phyloP scores from a whole-genome alignment of 768 basidiomycete genomes.

The Lepiota brunneoincarnata region DNA sequence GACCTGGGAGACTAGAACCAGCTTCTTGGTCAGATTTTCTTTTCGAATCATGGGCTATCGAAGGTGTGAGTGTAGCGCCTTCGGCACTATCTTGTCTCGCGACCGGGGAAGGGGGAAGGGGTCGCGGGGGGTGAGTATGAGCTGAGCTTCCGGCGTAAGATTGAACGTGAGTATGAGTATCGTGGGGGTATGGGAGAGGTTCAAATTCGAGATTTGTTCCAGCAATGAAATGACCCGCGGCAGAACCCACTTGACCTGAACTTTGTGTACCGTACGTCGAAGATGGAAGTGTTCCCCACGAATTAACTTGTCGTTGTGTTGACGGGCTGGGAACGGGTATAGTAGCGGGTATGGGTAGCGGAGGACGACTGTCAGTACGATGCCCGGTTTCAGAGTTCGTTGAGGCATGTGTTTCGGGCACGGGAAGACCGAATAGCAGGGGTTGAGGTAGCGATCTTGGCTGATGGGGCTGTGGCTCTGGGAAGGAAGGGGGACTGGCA shows the following conservation, averaged over 20 bases:
- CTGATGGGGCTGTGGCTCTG: not conserved
- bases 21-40: not conserved
- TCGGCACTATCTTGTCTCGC: no score
- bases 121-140: not conserved
- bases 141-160: not conserved
- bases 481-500: not conserved
- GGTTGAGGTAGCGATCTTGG: not conserved
- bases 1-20: not conserved
- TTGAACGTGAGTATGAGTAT: not conserved
- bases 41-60: not conserved
- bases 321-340: not conserved
- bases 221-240: not conserved
- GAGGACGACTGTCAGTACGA: not conserved
- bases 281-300: not conserved
- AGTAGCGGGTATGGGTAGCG: not conserved
- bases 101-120: not conserved
- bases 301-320: not conserved
- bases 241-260: not conserved
- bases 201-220: conserved; percentile 7
- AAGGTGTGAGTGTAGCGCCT: not conserved
- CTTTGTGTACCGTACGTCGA: not conserved
- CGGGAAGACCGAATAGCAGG: not conserved
- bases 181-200: not conserved
- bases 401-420: not conserved
- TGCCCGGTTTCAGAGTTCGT: not conserved